Base-by-base conservation (phyloP, 2,329 filamentous ascomycete species). In the Drechslerella stenobrocha region DNA sequence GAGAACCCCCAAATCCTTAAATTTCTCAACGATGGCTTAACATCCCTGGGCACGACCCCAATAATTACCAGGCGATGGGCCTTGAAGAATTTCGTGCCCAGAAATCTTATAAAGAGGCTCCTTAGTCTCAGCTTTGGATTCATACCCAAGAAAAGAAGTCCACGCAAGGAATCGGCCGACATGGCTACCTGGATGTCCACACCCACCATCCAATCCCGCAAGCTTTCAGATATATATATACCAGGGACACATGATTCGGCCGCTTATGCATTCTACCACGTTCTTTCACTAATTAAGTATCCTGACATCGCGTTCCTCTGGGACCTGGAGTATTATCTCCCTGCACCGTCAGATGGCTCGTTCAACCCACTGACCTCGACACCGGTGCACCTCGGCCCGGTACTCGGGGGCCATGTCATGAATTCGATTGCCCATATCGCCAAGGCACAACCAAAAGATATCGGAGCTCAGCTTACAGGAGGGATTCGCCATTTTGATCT, bases 231-330 rank as follows among this genome's bases (percentile, higher is more conserved):
- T 11, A 5, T 69, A 2, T 63, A 63, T 22, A 56, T 69, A 11
- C 64, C 64, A 3, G 64, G 56, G 7, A 69, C 64, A 2, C 64
- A 69, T 24, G 64, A 69, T 24, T 63, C 57, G 3, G 51, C 56
- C 23, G 58, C 64, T 2, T 69, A 69, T 22, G 35, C 57, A 1
- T 63, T 69, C 30, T 6, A 57, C 1, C 52, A 57, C n/a, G 28
- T 37, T 2, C 40, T 69, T 0, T 63, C 57, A 1, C 52, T 57
- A 1, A 58, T 69, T 15, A 57, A 57, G n/a, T 69, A 69, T 35
- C 9, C 18, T 8, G 64, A 69, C 18, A 69, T 69, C 20, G 51
- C 64, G 3, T 69, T 69, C 52, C 46, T 69, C 1, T 69, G 64
- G 64, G 18, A 57, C 15, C 46, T 69, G 13, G 64, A 69, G n/a